Conservation (phyloP, 2,329 filamentous ascomycete species). For the Scytalidium lignicola region DNA sequence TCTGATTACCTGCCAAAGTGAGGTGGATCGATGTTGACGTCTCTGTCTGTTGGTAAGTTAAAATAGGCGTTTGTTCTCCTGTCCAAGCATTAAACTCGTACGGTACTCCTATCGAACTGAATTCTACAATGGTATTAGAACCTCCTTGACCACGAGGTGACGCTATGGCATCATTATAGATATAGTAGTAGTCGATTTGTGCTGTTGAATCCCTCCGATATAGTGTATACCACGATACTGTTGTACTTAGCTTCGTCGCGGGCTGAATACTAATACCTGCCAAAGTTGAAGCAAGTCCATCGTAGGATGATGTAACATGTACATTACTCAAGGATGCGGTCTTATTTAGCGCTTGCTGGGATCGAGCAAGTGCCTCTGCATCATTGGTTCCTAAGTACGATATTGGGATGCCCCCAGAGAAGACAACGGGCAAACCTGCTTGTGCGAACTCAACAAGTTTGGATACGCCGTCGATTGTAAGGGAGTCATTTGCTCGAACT, state of each 20-base stretch:
- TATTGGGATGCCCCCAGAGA: conserved; percentile 31
- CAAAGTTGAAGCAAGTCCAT: conserved; percentile 28
- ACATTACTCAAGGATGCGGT: conserved; percentile 30
- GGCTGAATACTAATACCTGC: conserved; percentile 28
- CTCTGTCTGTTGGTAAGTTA: conserved; percentile 26
- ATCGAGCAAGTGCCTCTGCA: conserved; percentile 4
- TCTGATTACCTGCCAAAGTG: conserved; percentile 34
- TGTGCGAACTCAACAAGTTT: conserved; percentile 31
- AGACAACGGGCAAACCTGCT: conserved; percentile 37
- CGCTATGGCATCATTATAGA: conserved; percentile 33
- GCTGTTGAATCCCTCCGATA: conserved; percentile 28
- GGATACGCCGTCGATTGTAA: conserved; percentile 30
- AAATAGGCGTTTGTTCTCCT: conserved; percentile 28
- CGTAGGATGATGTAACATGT: conserved; percentile 23
- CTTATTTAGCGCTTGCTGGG: conserved; percentile 18
- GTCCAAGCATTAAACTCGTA: conserved; percentile 39
- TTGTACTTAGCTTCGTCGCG: conserved; percentile 20
- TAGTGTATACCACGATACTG: conserved; percentile 30
- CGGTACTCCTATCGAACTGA: conserved; percentile 28
- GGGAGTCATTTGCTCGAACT: conserved; percentile 29
- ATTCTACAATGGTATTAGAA: conserved; percentile 21
- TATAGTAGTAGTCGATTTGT: conserved; percentile 31
- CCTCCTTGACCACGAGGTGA: conserved; percentile 13
- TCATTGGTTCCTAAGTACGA: conserved; percentile 15
- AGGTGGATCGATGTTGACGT: conserved; percentile 29